phyloP scores from a whole-genome alignment of 768 basidiomycete genomes.

The Leccinum boreale region DNA sequence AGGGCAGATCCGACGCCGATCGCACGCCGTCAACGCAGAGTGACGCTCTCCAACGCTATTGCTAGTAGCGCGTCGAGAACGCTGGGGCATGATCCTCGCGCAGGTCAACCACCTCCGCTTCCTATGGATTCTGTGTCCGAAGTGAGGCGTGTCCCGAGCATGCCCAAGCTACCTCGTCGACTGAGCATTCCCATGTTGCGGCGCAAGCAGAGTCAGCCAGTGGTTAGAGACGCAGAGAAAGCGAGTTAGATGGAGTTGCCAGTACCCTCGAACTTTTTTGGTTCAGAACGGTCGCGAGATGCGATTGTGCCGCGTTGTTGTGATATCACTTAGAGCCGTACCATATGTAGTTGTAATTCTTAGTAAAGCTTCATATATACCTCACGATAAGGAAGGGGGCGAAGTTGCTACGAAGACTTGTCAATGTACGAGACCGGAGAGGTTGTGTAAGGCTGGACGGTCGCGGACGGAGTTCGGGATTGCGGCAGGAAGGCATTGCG shows the following conservation, averaged over 20 bases:
- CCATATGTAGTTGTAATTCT: background rate
- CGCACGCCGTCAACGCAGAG: slow-evolving; percentile 14
- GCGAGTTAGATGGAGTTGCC: background rate
- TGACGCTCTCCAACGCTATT: slow-evolving; percentile 20
- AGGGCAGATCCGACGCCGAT: background rate
- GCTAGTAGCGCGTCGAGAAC: background rate
- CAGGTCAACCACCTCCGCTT: background rate
- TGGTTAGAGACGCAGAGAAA: background rate
- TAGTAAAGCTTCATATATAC: background rate
- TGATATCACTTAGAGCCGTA: background rate
- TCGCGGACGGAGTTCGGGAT: too few species aligned
- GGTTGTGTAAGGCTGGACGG: too few species aligned
- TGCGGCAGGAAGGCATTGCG: too few species aligned
- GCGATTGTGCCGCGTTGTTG: background rate
- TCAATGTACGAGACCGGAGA: too few species aligned
- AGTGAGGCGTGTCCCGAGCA: slow-evolving; percentile 16
- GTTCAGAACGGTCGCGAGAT: background rate
- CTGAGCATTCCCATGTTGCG: slow-evolving; percentile 29
- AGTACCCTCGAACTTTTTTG: background rate
- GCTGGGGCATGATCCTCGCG: background rate
- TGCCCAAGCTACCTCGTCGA: slow-evolving; percentile 25
- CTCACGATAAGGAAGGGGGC: background rate
- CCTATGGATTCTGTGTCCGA: background rate
- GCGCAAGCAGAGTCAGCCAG: slow-evolving; percentile 24
- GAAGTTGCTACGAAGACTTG: too few species aligned